phyloP scores from a whole-genome alignment of 176 grass and related monocot genomes.

The Eremochloa ophiuroides region DNA sequence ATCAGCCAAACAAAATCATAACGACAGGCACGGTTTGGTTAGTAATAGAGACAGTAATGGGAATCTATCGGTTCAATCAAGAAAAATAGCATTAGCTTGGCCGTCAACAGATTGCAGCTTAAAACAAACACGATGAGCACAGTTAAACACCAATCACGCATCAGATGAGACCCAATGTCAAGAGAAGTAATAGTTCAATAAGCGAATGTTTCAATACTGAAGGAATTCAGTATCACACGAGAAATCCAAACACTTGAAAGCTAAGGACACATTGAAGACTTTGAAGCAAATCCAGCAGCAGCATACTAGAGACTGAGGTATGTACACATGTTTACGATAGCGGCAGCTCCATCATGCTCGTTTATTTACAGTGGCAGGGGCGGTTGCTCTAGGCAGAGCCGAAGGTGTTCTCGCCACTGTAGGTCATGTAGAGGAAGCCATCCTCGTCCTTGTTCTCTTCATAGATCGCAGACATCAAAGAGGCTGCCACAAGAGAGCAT shows the following conservation, averaged over 20 bases:
- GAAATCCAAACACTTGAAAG: not conserved
- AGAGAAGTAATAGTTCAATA: not conserved
- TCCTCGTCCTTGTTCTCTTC: slow-evolving; percentile 94
- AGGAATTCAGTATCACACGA: not conserved
- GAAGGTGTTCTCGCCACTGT: slow-evolving; percentile 94
- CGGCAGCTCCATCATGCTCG: not conserved
- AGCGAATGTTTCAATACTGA: not conserved
- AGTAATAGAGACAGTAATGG: too few species aligned
- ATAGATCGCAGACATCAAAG: slow-evolving; percentile 86
- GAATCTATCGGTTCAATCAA: not conserved
- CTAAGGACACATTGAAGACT: slow-evolving; percentile 24
- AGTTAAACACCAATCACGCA: not conserved
- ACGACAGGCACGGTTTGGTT: not conserved
- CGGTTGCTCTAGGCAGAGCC: slow-evolving; percentile 38
- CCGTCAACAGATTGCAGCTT: not conserved
- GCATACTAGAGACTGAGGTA: slow-evolving; percentile 12
- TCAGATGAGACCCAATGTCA: not conserved
- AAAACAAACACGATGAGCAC: not conserved
- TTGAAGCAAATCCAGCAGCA: slow-evolving; percentile 20
- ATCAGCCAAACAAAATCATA: not conserved
- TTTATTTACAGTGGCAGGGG: slow-evolving; percentile 41
- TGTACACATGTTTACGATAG: slow-evolving; percentile 23
- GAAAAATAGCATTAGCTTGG: not conserved
- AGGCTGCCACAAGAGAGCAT: slow-evolving; percentile 34
- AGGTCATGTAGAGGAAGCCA: slow-evolving; percentile 93